Conservation (phyloP, 371 early-diverging fungal species). For the Mortierella sp. region DNA sequence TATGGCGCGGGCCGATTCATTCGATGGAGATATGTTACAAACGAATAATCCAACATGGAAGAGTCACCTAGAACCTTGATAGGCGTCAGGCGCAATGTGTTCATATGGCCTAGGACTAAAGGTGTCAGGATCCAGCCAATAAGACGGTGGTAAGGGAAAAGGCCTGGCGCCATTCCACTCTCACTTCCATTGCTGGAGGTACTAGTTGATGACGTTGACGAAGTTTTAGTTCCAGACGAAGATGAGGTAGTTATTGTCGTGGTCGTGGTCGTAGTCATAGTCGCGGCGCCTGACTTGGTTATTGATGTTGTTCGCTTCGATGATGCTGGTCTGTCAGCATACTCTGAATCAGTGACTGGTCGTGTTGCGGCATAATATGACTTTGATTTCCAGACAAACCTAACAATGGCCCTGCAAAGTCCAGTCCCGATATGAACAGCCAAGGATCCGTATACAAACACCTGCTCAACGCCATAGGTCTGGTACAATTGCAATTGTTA, state of each 20-base stretch:
- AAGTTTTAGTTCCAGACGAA: neutral
- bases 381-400: constrained; percentile 41
- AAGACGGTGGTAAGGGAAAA: constrained; percentile 49
- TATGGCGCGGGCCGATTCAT: constrained; percentile 17
- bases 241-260: constrained; percentile 4
- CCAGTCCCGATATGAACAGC: constrained; percentile 30
- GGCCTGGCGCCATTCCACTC: constrained; percentile 31
- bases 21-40: constrained; percentile 28
- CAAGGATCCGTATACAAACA: constrained; percentile 40
- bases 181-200: neutral
- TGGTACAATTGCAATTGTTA: constrained; percentile 5
- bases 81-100: constrained; percentile 22
- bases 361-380: constrained; percentile 8
- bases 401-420: constrained; percentile 20
- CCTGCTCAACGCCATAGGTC: constrained; percentile 39
- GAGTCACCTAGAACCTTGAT: constrained; percentile 36
- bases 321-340: neutral
- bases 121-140: constrained; percentile 44
- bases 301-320: neutral
- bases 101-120: constrained; percentile 26
- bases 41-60: constrained; percentile 43
- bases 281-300: neutral
- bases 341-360: constrained; percentile 5
- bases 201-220: neutral
- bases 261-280: constrained; percentile 7